A percentile compares a stretch with the other conserved stretches of the same genome.
Evolutionary conservation across 495 filamentous ascomycete species (phyloP).

Genomic region (Aspergillus funiculosus): DNA sequence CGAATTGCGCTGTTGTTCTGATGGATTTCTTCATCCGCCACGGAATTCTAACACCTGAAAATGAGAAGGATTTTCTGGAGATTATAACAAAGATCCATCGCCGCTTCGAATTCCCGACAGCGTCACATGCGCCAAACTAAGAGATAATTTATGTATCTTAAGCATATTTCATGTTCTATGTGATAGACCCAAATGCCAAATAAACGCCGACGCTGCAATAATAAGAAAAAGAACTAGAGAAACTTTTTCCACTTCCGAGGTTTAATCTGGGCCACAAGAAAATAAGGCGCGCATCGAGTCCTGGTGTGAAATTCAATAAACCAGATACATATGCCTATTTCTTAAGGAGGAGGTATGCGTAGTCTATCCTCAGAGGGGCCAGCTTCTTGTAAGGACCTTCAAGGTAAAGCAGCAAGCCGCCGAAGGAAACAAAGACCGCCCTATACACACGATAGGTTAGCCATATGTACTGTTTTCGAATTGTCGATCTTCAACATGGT

Average conservation of each 20-base stretch:
- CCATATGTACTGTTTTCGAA: background rate
- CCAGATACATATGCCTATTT: slow-evolving; percentile 48
- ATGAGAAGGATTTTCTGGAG: slow-evolving; percentile 75
- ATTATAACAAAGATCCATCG: slow-evolving; percentile 73
- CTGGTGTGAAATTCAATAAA: background rate
- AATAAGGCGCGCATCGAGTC: background rate
- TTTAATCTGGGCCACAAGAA: background rate
- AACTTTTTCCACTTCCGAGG: slow-evolving; percentile 7
- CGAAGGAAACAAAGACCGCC: slow-evolving; percentile 88
- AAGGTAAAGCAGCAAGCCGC: slow-evolving; percentile 80
- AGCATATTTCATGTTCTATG: slow-evolving; percentile 22
- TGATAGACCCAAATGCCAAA: slow-evolving; percentile 26
- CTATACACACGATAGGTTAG: slow-evolving; percentile 41
- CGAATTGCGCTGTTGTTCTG: slow-evolving; percentile 80
- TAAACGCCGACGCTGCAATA: slow-evolving; percentile 30
- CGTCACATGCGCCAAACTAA: slow-evolving; percentile 26
- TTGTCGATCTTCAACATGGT: too few species aligned
- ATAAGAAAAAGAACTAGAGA: slow-evolving; percentile 14
- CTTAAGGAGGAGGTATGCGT: slow-evolving; percentile 90
- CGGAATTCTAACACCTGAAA: slow-evolving; percentile 72
- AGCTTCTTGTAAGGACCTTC: slow-evolving; percentile 96
- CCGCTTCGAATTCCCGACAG: slow-evolving; percentile 72
- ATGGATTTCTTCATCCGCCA: slow-evolving; percentile 89
- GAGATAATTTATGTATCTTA: background rate
- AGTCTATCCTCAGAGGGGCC: slow-evolving; percentile 80